phyloP scores from a whole-genome alignment of 441 rosid species.

The Pelargonium australe region DNA sequence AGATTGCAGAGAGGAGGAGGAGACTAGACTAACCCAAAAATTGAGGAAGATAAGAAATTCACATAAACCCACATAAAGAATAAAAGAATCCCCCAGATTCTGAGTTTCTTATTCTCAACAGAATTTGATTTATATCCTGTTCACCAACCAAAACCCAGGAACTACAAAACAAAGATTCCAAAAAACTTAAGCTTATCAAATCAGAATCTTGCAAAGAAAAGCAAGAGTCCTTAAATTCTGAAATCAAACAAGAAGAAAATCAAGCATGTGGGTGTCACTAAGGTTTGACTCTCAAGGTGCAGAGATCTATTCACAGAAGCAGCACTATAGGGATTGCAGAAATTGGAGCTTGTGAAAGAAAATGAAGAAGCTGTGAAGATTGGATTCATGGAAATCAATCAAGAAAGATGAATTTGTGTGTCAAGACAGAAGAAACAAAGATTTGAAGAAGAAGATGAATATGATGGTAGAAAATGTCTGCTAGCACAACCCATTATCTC shows the following conservation, averaged over 20 bases:
- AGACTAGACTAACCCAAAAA: conserved; percentile 15
- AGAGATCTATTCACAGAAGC: conserved; percentile 23
- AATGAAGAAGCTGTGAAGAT: conserved; percentile 20
- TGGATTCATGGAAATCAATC: conserved; percentile 32
- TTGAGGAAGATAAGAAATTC: conserved; percentile 29
- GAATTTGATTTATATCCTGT: conserved; percentile 27
- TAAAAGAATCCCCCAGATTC: conserved; percentile 42
- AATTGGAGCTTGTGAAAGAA: conserved; percentile 3
- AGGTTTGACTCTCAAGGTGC: conserved; percentile 24
- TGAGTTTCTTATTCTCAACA: conserved; percentile 36
- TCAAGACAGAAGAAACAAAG: conserved; percentile 29
- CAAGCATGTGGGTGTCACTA: conserved; percentile 18
- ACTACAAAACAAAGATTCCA: neutral
- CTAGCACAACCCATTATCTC: conserved; percentile 49
- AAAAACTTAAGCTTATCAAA: neutral
- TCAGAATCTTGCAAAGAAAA: too few species aligned
- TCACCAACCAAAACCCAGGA: conserved; percentile 2
- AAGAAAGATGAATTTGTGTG: too few species aligned
- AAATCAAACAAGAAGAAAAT: conserved; percentile 26
- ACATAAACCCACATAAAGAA: conserved; percentile 27
- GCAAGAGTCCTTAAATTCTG: conserved; percentile 17
- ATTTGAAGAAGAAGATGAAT: conserved; percentile 32
- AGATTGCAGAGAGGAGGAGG: conserved; percentile 19
- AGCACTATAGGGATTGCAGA: conserved; percentile 6
- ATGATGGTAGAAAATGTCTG: conserved; percentile 55